Evolutionary conservation across 345 rosid species (phyloP).

Genomic region (Gossypioides kirkii): DNA sequence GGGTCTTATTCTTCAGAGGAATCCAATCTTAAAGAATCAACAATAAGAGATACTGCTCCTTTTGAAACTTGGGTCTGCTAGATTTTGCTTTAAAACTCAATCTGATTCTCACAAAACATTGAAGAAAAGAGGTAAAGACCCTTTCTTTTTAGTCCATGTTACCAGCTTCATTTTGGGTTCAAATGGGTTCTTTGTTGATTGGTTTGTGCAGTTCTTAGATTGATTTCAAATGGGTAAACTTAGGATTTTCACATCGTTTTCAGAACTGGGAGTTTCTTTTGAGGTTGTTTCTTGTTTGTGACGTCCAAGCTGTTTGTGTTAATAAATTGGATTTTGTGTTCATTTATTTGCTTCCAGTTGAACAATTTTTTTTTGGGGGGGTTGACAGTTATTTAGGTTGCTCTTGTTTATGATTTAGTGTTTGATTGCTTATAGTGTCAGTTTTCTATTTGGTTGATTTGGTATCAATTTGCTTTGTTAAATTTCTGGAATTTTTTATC

Average conservation of each 20-base stretch:
- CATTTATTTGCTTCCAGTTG: conserved; percentile 12
- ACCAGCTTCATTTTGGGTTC: conserved; percentile 6
- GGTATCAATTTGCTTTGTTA: background rate
- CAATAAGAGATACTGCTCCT: background rate
- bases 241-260: conserved; percentile 2
- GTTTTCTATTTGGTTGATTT: conserved; percentile 4
- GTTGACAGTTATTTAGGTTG: conserved; percentile 4
- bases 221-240: conserved; percentile 17
- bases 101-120: background rate
- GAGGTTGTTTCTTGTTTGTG: background rate
- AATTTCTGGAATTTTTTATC: conserved; percentile 6
- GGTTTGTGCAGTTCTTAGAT: conserved; percentile 17
- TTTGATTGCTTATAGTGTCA: background rate
- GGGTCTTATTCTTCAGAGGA: conserved; percentile 18
- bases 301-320: background rate
- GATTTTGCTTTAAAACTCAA: conserved; percentile 6
- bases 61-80: conserved; percentile 16
- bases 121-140: background rate
- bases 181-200: conserved; percentile 14
- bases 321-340: conserved; percentile 13
- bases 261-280: background rate
- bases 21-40: conserved; percentile 17
- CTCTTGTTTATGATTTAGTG: conserved; percentile 10
- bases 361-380: background rate
- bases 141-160: background rate